Evolutionary conservation across 1,284 basidiomycete species (phyloP), one percentile per base, ranked within the genome.

Genomic region (Ustilago curta): DNA sequence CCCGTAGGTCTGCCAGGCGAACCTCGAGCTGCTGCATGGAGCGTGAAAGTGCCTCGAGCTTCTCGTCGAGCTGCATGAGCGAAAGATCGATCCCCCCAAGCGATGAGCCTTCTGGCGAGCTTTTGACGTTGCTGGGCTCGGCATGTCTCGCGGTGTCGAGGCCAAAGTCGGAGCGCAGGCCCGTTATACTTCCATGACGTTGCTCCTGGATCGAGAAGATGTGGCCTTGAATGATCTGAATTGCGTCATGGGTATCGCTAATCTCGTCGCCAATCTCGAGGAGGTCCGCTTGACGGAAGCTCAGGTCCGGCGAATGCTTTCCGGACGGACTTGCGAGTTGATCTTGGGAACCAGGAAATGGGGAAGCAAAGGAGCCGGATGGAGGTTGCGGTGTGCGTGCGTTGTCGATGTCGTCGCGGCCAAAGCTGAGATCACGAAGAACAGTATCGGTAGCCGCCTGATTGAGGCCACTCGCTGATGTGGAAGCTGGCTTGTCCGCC

Each of bases 1-100:
- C 60, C 16, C 37, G 45, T 3, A 72, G 50, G 32, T 66, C 66
- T 25, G 47, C 42, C 2, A 76, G 32, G 21, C 74, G 54, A 8
- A 72, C 74, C 19, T 76, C 74, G 29, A 76, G 65, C 39, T 76
- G 74, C 54, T 76, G 72, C 69, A 78, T 75, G 52, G 32, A 25
- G 16, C 65, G 59, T 16, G 72, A 75, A 43, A 93, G 90, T 4
- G 88, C 85, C 78, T 93, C 91, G n/a, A 95, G 87, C 62, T 90
- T 90, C 84, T 92, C 91, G 74, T 94, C 91, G 60, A 95, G 88
- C 67, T 86, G 89, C 86, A 91, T 91, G 42, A 95, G 87, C 4
- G 92, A 91, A 66, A 91, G 88, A 82, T 94, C 93, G 64, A 95
- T 92, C 57, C 91, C 89, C 63, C 87, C 87, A 2, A 59, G 23